These are phyloP conservation scores for Cercospora canescens DNA, from an alignment of 2,329 filamentous ascomycete species.

Conservation along the genomic window DNA sequence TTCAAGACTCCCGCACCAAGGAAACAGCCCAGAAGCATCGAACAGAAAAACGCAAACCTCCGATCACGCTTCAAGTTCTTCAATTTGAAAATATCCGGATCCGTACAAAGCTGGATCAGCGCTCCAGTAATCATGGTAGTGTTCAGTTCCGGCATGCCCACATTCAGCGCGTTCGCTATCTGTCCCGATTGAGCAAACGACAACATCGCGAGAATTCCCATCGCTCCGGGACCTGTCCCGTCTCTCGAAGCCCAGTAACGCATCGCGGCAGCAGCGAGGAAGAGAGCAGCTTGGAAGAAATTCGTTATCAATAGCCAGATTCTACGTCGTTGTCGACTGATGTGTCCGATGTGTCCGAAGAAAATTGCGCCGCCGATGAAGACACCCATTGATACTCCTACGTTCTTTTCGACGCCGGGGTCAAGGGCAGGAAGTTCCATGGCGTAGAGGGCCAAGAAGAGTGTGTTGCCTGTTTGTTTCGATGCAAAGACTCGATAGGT, in stretches of 20 bases:
- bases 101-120: slow-evolving; percentile 29
- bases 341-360: slow-evolving; percentile 31
- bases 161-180: slow-evolving; percentile 28
- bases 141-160: slow-evolving; percentile 32
- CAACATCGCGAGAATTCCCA: slow-evolving; percentile 26
- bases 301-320: slow-evolving; percentile 31
- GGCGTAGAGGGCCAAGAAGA: slow-evolving; percentile 27
- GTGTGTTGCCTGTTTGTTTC: slow-evolving; percentile 40
- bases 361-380: slow-evolving; percentile 30
- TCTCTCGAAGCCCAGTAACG: slow-evolving; percentile 20
- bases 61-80: slow-evolving; percentile 28
- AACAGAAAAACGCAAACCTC: slow-evolving; percentile 24
- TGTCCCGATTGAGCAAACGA: slow-evolving; percentile 27
- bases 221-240: slow-evolving; percentile 17
- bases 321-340: slow-evolving; percentile 25
- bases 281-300: slow-evolving; percentile 25
- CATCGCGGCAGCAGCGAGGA: slow-evolving; percentile 29
- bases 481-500: slow-evolving; percentile 32
- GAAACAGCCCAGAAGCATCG: slow-evolving; percentile 29
- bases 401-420: slow-evolving; percentile 24
- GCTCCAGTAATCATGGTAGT: slow-evolving; percentile 36
- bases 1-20: slow-evolving; percentile 26
- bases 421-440: slow-evolving; percentile 18
- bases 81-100: slow-evolving; percentile 24
- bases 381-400: slow-evolving; percentile 26